Conservation (phyloP, 78 protist genomes). For the Blattamonas nauphoetae region DNA sequence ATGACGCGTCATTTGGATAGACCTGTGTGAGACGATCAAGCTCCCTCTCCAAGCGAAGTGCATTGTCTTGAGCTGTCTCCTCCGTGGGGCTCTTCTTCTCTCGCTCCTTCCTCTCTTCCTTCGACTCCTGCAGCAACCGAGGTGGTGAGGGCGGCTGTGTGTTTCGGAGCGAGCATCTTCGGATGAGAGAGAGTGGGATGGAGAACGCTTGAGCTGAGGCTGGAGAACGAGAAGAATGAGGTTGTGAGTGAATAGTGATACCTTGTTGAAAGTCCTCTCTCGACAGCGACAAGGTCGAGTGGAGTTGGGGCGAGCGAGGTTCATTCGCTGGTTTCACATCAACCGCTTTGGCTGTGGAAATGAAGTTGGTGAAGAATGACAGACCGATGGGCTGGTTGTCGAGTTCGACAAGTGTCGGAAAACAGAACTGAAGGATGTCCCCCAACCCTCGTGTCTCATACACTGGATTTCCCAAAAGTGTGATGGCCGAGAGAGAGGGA, state of each 20-base stretch:
- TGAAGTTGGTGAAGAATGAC: background rate
- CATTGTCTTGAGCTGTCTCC: background rate
- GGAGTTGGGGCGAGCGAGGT: no score
- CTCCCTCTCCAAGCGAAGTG: background rate
- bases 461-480: no score
- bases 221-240: background rate
- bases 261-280: no score
- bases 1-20: background rate
- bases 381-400: background rate
- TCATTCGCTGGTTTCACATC: no score
- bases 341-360: background rate
- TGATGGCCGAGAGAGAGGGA: no score
- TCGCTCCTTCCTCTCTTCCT: no score
- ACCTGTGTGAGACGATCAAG: no score
- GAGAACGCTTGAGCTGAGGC: background rate
- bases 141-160: background rate
- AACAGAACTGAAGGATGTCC: no score
- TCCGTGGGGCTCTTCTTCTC: background rate
- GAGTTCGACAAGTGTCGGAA: background rate
- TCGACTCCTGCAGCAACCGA: no score
- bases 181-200: background rate
- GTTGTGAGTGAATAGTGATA: background rate
- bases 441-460: no score
- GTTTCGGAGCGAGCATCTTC: no score
- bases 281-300: no score